These are phyloP conservation scores for Chaetomiaceae sp. DNA, from an alignment of 2,329 filamentous ascomycete species.

Conservation along the genomic window DNA sequence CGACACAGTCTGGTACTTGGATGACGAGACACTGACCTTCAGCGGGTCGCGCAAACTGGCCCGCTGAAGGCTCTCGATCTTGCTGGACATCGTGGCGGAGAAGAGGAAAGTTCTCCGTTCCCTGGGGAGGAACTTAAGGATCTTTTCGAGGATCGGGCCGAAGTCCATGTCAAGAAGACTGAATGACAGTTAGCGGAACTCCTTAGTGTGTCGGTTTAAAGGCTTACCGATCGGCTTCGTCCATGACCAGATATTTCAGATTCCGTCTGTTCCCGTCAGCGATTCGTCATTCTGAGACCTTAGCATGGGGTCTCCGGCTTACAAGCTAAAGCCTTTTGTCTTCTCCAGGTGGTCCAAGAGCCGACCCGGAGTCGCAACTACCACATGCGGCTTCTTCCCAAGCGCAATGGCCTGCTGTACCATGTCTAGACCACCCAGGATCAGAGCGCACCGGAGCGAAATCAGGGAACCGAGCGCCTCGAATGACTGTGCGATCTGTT, in stretches of 20 bases:
- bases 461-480: slow-evolving; percentile 85
- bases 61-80: slow-evolving; percentile 87
- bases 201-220: too few relatives aligned
- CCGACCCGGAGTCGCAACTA: slow-evolving; percentile 81
- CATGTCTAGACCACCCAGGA: slow-evolving; percentile 96
- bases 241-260: slow-evolving; percentile 87
- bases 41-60: slow-evolving; percentile 82
- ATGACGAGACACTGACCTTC: slow-evolving; percentile 73
- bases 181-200: neutral
- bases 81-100: slow-evolving; percentile 89
- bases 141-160: slow-evolving; percentile 85
- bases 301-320: slow-evolving; percentile 28
- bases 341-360: slow-evolving; percentile 91
- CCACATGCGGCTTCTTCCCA: slow-evolving; percentile 91
- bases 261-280: slow-evolving; percentile 31
- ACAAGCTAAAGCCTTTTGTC: slow-evolving; percentile 89
- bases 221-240: slow-evolving; percentile 76
- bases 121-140: slow-evolving; percentile 79
- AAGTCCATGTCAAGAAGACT: slow-evolving; percentile 85
- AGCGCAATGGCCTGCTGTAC: slow-evolving; percentile 84
- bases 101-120: slow-evolving; percentile 82
- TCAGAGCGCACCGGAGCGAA: slow-evolving; percentile 75
- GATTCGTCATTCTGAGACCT: neutral
- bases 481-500: slow-evolving; percentile 83
- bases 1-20: slow-evolving; percentile 86